Percentiles rank a stretch among this genome's conserved stretches.
phyloP scores from a whole-genome alignment of 2,329 filamentous ascomycete species.

The Cordyceps sp. region DNA sequence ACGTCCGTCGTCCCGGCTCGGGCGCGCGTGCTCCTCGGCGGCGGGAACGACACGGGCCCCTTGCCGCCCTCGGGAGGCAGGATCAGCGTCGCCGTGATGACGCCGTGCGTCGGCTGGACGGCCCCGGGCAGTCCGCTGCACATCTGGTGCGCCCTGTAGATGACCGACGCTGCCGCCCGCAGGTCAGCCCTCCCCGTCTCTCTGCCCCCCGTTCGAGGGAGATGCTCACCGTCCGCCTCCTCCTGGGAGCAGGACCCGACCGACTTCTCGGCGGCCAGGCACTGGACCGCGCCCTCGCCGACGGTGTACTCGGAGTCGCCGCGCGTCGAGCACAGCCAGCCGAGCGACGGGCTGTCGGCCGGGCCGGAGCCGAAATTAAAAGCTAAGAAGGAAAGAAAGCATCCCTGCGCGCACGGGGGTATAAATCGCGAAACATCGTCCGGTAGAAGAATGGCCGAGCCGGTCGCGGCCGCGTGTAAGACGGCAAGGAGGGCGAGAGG shows the following conservation, averaged over 20 bases:
- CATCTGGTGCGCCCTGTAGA: slow-evolving; percentile 38
- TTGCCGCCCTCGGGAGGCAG: slow-evolving; percentile 11
- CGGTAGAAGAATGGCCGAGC: no score
- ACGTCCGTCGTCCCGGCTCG: slow-evolving; percentile 1
- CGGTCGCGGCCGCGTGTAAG: no score
- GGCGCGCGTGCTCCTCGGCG: slow-evolving; percentile 2
- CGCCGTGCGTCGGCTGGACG: slow-evolving; percentile 37
- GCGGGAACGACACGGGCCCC: slow-evolving; percentile 12
- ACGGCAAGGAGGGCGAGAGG: no score
- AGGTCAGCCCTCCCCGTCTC: no score
- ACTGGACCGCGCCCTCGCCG: slow-evolving; percentile 56
- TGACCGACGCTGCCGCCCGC: slow-evolving; percentile 12
- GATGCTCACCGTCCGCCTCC: slow-evolving; percentile 18
- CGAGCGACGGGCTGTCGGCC: slow-evolving; percentile 27
- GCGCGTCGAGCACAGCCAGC: slow-evolving; percentile 45
- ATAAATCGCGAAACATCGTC: slow-evolving; percentile 25
- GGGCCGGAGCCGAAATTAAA: slow-evolving; percentile 35
- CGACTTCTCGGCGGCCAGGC: slow-evolving; percentile 37
- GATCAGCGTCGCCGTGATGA: slow-evolving; percentile 40
- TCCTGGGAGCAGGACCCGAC: slow-evolving; percentile 32
- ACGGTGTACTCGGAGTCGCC: slow-evolving; percentile 48
- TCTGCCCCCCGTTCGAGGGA: no score
- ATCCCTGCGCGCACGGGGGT: slow-evolving; percentile 42
- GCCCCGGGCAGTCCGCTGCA: slow-evolving; percentile 35
- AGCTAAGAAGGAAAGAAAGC: slow-evolving; percentile 43